A percentile compares a stretch with the other conserved stretches of the same genome.
phyloP scores from a whole-genome alignment of 1,139 yeast species.

The Blastobotrys persicus region DNA sequence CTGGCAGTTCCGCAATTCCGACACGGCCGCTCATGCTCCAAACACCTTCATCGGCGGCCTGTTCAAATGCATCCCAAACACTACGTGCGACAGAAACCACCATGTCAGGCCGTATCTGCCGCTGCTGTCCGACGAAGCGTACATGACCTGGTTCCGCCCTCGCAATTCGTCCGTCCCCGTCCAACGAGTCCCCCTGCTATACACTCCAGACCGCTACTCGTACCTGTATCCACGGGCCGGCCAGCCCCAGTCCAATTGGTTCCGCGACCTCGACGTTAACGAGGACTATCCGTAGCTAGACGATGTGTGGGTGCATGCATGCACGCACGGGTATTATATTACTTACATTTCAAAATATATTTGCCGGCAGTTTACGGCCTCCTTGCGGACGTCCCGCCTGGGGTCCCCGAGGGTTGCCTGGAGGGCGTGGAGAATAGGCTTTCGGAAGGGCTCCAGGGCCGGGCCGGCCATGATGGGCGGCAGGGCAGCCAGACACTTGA shows the following conservation, averaged over 20 bases:
- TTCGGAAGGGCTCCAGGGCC: constrained; percentile 51
- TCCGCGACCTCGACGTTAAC: constrained; percentile 26
- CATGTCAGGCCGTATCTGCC: constrained; percentile 27
- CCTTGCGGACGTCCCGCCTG: constrained; percentile 69
- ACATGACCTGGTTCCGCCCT: constrained; percentile 24
- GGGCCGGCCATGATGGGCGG: constrained; percentile 43
- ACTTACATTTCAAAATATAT: constrained; percentile 57
- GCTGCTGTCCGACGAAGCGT: constrained; percentile 30
- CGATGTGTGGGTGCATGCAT: not conserved
- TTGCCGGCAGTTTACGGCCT: constrained; percentile 79
- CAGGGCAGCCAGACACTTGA: constrained; percentile 54
- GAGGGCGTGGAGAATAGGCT: constrained; percentile 49
- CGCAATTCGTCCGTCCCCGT: constrained; percentile 13
- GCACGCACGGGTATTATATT: no score
- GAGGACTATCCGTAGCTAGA: constrained; percentile 20
- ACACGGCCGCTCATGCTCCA: constrained; percentile 19
- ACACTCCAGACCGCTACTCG: constrained; percentile 30
- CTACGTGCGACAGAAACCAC: constrained; percentile 19
- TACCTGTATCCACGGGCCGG: constrained; percentile 26
- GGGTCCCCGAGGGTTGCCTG: constrained; percentile 65
- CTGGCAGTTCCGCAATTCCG: constrained; percentile 12
- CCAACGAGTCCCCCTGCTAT: constrained; percentile 26
- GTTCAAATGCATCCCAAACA: constrained; percentile 23
- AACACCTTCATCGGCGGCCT: constrained; percentile 31
- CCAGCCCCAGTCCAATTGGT: constrained; percentile 21